These are phyloP conservation scores for Amaranthus cruentus DNA, from an alignment of 148 eudicot species.

Conservation along the genomic window DNA sequence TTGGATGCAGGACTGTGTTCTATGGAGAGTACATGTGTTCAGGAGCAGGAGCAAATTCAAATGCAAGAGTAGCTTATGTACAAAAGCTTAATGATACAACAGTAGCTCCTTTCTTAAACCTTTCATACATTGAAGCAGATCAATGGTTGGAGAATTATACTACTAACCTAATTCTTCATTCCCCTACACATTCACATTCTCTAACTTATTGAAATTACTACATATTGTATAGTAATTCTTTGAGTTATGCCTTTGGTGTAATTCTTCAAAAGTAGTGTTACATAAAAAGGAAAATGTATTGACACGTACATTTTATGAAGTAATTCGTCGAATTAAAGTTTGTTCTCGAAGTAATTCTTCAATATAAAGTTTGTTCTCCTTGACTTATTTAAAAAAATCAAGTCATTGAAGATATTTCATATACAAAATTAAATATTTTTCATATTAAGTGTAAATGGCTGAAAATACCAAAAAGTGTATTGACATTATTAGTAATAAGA, in stretches of 20 bases:
- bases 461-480: too few relatives aligned
- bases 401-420: too few relatives aligned
- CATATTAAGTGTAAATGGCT: too few relatives aligned
- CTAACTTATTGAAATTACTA: background rate
- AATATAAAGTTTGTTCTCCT: too few relatives aligned
- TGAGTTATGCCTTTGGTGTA: too few relatives aligned
- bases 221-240: background rate
- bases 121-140: conserved; percentile 70
- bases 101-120: conserved; percentile 58
- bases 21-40: conserved; percentile 86
- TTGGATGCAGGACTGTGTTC: conserved; percentile 53
- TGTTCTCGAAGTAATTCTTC: too few relatives aligned
- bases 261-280: background rate
- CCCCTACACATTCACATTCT: background rate
- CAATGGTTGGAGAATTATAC: conserved; percentile 64
- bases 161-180: conserved; percentile 24
- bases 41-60: conserved; percentile 59
- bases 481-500: too few relatives aligned
- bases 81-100: conserved; percentile 65
- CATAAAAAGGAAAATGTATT: too few relatives aligned
- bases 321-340: too few relatives aligned
- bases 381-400: too few relatives aligned
- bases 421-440: too few relatives aligned
- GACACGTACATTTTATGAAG: too few relatives aligned
- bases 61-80: conserved; percentile 53